phyloP scores from a whole-genome alignment of 805 yeast species.

The Brettanomyces sp. region DNA sequence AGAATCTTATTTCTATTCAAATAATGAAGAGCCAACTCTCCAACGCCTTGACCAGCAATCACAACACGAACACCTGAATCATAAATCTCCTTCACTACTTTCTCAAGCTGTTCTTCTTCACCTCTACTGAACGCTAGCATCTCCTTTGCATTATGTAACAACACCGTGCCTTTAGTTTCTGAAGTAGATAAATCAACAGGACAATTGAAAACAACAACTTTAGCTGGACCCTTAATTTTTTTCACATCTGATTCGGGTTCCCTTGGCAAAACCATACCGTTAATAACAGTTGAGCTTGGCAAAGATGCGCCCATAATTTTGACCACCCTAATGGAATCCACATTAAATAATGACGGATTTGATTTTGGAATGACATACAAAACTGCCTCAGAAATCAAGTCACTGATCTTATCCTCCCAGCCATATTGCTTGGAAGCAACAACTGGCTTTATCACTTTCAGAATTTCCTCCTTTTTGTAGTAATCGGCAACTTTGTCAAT shows the following conservation, averaged over 20 bases:
- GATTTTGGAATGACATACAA: constrained; percentile 65
- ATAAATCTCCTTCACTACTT: constrained; percentile 68
- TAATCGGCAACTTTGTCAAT: constrained; percentile 56
- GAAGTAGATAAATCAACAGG: constrained; percentile 93
- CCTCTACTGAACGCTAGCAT: constrained; percentile 95
- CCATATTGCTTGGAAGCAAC: constrained; percentile 93
- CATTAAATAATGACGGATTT: constrained; percentile 63
- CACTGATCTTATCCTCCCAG: constrained; percentile 65
- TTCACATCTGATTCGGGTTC: constrained; percentile 93
- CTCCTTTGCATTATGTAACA: constrained; percentile 91
- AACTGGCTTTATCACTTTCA: constrained; percentile 75
- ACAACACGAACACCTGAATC: constrained; percentile 84
- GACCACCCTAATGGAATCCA: constrained; percentile 90
- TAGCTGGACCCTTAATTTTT: constrained; percentile 49
- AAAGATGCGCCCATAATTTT: constrained; percentile 91
- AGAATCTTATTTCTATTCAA: constrained; percentile 78
- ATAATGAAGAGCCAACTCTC: constrained; percentile 89
- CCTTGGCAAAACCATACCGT: constrained; percentile 97
- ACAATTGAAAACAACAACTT: constrained; percentile 88
- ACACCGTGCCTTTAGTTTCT: constrained; percentile 97
- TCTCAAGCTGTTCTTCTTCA: constrained; percentile 89
- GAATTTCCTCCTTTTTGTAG: constrained; percentile 42
- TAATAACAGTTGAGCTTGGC: constrained; percentile 64
- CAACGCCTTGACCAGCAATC: constrained; percentile 89
- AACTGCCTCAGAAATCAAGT: constrained; percentile 79